Percentiles rank a stretch among this genome's conserved stretches.
Evolutionary conservation across 371 early-diverging fungal species (phyloP).

Genomic region (Actinomortierella wolfii): DNA sequence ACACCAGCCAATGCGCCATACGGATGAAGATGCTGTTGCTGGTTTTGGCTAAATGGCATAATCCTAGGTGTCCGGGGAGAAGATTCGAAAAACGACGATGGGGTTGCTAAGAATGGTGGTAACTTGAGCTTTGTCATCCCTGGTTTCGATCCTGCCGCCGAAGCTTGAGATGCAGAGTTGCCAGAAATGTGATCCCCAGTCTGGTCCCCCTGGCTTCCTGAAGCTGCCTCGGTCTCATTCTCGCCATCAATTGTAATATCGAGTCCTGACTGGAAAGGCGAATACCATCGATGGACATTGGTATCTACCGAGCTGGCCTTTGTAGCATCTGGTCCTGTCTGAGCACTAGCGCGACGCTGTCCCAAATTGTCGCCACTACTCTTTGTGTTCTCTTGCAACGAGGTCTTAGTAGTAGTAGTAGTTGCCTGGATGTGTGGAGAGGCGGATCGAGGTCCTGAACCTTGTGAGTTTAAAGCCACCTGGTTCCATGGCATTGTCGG

Average conservation of each 20-base stretch:
- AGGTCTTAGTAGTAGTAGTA: no score
- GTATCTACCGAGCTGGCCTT: no score
- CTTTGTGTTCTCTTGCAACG: no score
- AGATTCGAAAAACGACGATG: conserved; percentile 41
- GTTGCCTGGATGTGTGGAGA: no score
- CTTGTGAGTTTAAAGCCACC: not conserved
- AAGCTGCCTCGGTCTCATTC: conserved; percentile 20
- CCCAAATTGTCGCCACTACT: no score
- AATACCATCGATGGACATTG: conserved; percentile 20
- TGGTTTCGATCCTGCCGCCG: no score
- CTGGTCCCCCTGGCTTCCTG: conserved; percentile 10
- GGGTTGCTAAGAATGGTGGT: conserved; percentile 10
- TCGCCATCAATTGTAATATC: conserved; percentile 45
- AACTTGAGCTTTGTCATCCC: conserved; percentile 1
- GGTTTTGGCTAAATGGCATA: conserved; percentile 39
- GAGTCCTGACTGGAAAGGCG: conserved; percentile 41
- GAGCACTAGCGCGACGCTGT: no score
- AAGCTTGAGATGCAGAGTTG: not conserved
- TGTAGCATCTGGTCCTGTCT: no score
- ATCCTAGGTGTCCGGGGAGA: conserved; percentile 36
- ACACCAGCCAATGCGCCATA: not conserved
- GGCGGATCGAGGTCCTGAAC: no score
- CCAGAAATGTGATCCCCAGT: conserved; percentile 14
- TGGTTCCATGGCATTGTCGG: conserved; percentile 27
- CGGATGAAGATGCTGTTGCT: not conserved